phyloP scores from a whole-genome alignment of 2,329 filamentous ascomycete species.

The Emmonsia crescens region DNA sequence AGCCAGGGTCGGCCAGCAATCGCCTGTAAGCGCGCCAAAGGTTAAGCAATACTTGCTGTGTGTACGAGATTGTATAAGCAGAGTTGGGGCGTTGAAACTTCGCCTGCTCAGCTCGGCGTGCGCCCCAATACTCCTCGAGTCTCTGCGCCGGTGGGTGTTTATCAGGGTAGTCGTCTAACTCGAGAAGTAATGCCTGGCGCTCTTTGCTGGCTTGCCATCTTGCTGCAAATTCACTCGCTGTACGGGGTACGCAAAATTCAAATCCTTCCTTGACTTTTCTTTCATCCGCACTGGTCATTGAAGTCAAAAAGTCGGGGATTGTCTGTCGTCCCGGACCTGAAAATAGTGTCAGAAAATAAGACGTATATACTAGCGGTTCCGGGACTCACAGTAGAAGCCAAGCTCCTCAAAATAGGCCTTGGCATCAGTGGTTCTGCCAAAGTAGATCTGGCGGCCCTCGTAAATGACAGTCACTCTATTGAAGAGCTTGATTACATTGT shows the following conservation, averaged over 20 bases:
- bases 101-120: constrained; percentile 32
- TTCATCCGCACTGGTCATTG: too few species aligned
- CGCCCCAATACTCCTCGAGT: constrained; percentile 13
- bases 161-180: constrained; percentile 34
- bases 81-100: constrained; percentile 51
- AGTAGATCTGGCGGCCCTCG: constrained; percentile 62
- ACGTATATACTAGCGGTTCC: too few species aligned
- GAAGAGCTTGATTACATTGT: constrained; percentile 39
- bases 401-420: constrained; percentile 64
- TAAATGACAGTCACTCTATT: constrained; percentile 79
- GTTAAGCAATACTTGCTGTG: constrained; percentile 66
- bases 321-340: constrained; percentile 59
- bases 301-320: constrained; percentile 60
- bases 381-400: constrained; percentile 47
- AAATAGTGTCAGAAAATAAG: too few species aligned
- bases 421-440: constrained; percentile 57
- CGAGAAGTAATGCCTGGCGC: constrained; percentile 29
- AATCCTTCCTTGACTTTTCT: constrained; percentile 38
- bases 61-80: constrained; percentile 69
- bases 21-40: neutral
- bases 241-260: constrained; percentile 45
- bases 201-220: constrained; percentile 46
- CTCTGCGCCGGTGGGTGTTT: constrained; percentile 24
- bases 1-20: neutral
- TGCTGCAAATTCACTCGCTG: constrained; percentile 57